Percentiles rank a stretch among this genome's conserved stretches.
phyloP scores from a whole-genome alignment of 345 rosid genomes.

The Ailanthus altissimus region DNA sequence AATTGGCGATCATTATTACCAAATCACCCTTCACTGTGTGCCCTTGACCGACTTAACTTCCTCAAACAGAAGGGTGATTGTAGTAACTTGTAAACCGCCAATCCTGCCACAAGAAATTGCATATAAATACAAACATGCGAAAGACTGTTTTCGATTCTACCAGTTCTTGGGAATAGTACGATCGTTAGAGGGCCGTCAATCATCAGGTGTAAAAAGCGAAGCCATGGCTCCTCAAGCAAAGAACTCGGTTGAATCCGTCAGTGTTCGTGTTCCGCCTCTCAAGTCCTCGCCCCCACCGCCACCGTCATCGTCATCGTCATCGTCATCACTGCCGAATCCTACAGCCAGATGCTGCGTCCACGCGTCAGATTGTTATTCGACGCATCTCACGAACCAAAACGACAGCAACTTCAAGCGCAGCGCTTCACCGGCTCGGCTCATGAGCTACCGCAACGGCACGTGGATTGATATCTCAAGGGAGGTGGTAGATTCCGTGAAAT shows the following conservation, averaged over 20 bases:
- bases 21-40: neutral
- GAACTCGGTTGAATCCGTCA: conserved; percentile 26
- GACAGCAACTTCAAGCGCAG: conserved; percentile 34
- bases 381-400: conserved; percentile 20
- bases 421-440: conserved; percentile 33
- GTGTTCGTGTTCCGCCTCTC: conserved; percentile 7
- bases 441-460: conserved; percentile 36
- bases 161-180: neutral
- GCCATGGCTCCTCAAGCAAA: conserved; percentile 7
- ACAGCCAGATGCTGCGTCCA: neutral
- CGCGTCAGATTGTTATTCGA: neutral
- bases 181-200: neutral
- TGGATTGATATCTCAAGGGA: conserved; percentile 40
- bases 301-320: neutral
- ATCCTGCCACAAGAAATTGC: neutral
- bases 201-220: neutral
- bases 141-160: neutral
- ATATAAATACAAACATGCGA: neutral
- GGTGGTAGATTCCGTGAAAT: conserved; percentile 25
- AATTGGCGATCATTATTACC: neutral
- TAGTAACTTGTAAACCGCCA: neutral
- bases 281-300: neutral
- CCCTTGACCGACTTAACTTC: neutral
- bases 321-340: neutral
- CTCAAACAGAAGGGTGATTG: neutral